Base-by-base conservation (phyloP, 108 stramenopile genomes). In the Discostella stelligeroides region DNA sequence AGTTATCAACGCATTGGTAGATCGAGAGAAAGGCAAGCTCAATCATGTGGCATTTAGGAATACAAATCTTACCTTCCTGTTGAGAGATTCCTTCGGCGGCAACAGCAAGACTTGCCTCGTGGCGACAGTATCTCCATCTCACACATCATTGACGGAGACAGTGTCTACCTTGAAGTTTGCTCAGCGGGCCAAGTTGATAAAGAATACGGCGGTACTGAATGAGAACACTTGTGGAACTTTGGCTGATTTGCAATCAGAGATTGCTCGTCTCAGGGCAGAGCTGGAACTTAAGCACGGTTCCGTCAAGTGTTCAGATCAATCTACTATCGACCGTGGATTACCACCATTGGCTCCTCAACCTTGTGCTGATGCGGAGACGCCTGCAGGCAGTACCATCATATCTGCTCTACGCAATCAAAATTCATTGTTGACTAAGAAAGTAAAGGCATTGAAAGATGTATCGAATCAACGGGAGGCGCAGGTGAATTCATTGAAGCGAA, bases 1-100 rank as follows among this genome's bases (percentile, higher is more conserved):
- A 34, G 91, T 92, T 24, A 92, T 92, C 66, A 84, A 88, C 41
- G 84, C 87, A 15, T 82, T 92, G 2, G 80, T 84, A 5, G 88
- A 85, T 39, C 64, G 25, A 17, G 73, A 86, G 29, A 27, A 54
- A 30, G 80, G 82, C 20, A 64, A 58, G 11, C 55, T 21, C 11
- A 43, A 57, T 38, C 80, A 79, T 71, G 75, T 79, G 5, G 82
- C 64, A 21, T 82, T 79, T 58, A 66, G 82, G 30, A 74, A 85
- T 76, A 74, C 75, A 48, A 82, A 85, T 50, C 48, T 84, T 10
- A 84, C 84, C 14, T 80, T 80, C 45, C 51, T 83, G 1, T 53
- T 86, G 11, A 58, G 67, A 41, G 70, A 83, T 70, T 76, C 80
- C 7, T 76, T 55, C 54, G 79, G 72, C 24, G 82, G 77, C 42